Percentiles rank a stretch among this genome's conserved stretches.
These are phyloP conservation scores for Sicyos edulis DNA, from an alignment of 306 rosid genomes.

Conservation along the genomic window DNA sequence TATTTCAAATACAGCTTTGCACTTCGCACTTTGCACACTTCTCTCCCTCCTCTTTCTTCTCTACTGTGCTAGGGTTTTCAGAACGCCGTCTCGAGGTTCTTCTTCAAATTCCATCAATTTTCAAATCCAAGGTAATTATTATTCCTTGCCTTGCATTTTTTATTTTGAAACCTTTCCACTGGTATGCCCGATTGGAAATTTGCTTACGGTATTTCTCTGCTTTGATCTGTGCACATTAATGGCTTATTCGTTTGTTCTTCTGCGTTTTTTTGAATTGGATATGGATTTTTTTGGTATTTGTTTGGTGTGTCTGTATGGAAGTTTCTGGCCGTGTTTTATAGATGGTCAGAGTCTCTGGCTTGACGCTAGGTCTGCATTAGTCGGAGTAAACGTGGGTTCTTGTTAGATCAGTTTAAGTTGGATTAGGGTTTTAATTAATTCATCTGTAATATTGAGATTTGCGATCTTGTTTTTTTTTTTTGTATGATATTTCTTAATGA, in stretches of 20 bases:
- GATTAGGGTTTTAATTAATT: constrained; percentile 6
- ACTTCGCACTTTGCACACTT: background rate
- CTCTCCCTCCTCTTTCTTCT: background rate
- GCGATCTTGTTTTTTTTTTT: background rate
- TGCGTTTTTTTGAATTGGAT: background rate
- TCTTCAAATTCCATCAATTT: background rate
- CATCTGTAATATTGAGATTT: constrained; percentile 3
- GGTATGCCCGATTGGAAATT: background rate
- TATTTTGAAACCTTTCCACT: background rate
- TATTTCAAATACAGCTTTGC: constrained; percentile 15
- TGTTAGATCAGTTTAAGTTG: background rate
- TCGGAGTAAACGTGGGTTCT: background rate
- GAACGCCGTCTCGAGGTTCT: constrained; percentile 10
- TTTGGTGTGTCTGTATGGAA: background rate
- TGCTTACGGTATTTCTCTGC: background rate
- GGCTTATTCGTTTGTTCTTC: background rate
- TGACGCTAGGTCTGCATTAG: background rate
- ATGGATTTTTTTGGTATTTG: constrained; percentile 3
- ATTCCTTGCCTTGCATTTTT: background rate
- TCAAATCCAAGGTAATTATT: background rate
- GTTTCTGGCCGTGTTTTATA: background rate
- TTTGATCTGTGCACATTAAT: background rate
- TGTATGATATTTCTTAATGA: background rate
- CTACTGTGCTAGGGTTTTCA: constrained; percentile 17
- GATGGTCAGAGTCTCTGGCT: background rate